Evolutionary conservation across 139 green algal genomes (phyloP), one percentile per base, ranked within the genome.

Genomic region (Chlamydomonas schloesseri): DNA sequence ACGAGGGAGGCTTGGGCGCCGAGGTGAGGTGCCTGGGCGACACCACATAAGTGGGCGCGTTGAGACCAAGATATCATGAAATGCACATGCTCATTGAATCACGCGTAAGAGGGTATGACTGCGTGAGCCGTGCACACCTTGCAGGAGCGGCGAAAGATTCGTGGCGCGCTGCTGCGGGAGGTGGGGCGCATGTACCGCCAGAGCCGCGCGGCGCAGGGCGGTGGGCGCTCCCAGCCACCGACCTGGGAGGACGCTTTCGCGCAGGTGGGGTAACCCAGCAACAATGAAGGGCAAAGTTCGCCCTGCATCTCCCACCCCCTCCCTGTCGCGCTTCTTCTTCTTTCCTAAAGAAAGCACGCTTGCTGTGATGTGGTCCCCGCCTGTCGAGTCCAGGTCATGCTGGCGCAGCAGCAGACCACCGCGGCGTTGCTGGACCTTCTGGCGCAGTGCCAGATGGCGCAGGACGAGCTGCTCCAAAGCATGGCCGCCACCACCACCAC

Each of bases 391-490:
- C 90, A 95, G 89, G 90, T 94, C 46, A 92, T 96, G 92, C 77
- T 94, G 58, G 83, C 88, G 11, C 93, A 95, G 91, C 92, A 95
- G 86, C 90, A 92, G 71, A 92, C 90, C n/a, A 94, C 91, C 18
- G 90, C 90, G 0, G 80, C 93, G 46, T 83, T 96, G 82, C 81
- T 95, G 33, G 81, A 83, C 36, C 34, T 83, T 11, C 0, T 83
- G 76, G 24, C 60, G 0, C 76, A 83, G 60, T 83, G 76, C 42
- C 76, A 83, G 58, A n/a, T 37, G 17, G 76, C 76, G 11, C 34
- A 31, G 15, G 76, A 83, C 76, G 76, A 83, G 21, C 26, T 83
- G 60, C 26, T 47, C 6, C 13, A 0, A 2, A 17, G 18, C 34
- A 73, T 73, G 69, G 69, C 69, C 18, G 34, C 69, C n/a, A 20